Conservation (phyloP, 1,284 basidiomycete genomes). For the Ganoderma meredithae region DNA sequence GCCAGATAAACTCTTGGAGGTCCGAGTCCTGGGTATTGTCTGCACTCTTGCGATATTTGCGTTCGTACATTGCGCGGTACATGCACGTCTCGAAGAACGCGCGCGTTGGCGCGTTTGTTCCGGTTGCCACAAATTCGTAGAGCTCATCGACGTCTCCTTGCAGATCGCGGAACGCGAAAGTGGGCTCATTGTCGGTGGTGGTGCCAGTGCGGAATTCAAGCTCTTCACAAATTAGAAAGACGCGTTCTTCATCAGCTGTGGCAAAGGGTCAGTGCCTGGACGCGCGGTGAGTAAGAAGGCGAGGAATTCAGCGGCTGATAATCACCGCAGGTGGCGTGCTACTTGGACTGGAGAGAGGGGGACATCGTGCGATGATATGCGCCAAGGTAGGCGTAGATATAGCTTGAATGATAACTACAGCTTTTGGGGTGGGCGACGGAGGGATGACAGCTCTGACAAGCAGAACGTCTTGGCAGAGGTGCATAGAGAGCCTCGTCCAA, state of each 20-base stretch:
- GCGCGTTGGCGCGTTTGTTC: conserved; percentile 84
- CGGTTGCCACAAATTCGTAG: conserved; percentile 82
- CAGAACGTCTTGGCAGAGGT: neutral
- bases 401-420: neutral
- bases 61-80: conserved; percentile 94
- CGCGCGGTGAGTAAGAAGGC: neutral
- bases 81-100: conserved; percentile 93
- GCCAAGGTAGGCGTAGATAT: neutral
- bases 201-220: conserved; percentile 83
- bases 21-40: conserved; percentile 74
- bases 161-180: conserved; percentile 91
- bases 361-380: neutral
- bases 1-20: conserved; percentile 80
- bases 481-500: neutral
- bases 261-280: conserved; percentile 12
- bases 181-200: conserved; percentile 78
- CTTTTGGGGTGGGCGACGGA: neutral
- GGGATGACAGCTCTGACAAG: neutral
- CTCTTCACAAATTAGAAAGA: conserved; percentile 90
- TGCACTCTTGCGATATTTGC: conserved; percentile 81
- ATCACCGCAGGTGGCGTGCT: neutral
- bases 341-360: neutral
- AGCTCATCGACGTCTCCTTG: conserved; percentile 84
- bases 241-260: conserved; percentile 88
- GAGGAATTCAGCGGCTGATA: neutral